Evolutionary conservation across 257 asterid genomes (phyloP), one percentile per base, ranked within the genome.

Genomic region (Jaltomata sinuosa): DNA sequence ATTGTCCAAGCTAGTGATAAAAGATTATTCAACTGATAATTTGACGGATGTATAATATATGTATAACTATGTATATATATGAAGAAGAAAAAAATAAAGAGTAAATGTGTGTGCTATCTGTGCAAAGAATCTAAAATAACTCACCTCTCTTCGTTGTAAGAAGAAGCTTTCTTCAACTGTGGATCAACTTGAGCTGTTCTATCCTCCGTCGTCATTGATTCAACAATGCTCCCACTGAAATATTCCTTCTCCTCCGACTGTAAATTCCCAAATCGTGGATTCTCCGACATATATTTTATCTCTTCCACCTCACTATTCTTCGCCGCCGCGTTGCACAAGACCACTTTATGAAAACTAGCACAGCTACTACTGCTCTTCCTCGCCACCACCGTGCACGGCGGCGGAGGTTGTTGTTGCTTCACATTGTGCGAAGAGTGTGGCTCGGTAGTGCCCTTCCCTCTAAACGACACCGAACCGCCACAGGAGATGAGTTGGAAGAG

Each of bases 171-270:
- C 93, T 93, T 93, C 87, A 95, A 77, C 38, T 84, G 80, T 21
- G 91, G 92, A 40, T 57, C 81, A 62, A 47, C 62, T 2, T 84
- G 85, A 47, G 72, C 61, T 6, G 81, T 74, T 79, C 92, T 88
- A 25, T 88, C 89, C 21, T 91, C 92, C 0, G 59, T 88, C 19
- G 86, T 84, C 16, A 92, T 89, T 71, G 92, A 68, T 81, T 95
- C 98, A 74, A 93, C 94, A 72, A 95, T 95, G 87, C 98, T 95
- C 83, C 99, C 99, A 83, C 99, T 95, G 72, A 94, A 95, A 68
- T 93, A 95, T 81, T 94, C 97, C 84, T 91, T 94, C 84, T 94
- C 98, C 87, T 92, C 96, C 0, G 87, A 55, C 50, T 90, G 95
- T 89, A 87, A 42, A 54, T 89, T 92, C 85, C 98, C 98, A 49